These are phyloP conservation scores for Moesziomyces parantarcticus DNA, from an alignment of 1,284 basidiomycete species.

Conservation along the genomic window DNA sequence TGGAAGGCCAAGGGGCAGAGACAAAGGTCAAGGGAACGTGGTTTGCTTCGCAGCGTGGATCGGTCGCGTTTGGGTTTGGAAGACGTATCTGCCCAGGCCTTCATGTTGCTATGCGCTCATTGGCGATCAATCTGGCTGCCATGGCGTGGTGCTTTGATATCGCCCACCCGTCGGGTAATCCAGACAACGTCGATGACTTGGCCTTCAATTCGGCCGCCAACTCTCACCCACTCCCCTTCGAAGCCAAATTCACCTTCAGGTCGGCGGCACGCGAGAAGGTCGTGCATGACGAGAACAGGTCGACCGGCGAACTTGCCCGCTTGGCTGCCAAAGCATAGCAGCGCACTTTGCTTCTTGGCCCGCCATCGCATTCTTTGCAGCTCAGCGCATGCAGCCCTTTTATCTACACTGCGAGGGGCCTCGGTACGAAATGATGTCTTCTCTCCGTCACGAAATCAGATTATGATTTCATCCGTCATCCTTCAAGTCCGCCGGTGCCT, in stretches of 20 bases:
- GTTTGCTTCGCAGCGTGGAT: conserved; percentile 43
- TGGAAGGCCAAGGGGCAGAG: neutral
- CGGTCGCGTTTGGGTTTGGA: conserved; percentile 63
- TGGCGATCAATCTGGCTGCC: conserved; percentile 66
- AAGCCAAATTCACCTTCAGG: conserved; percentile 9
- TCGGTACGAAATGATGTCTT: too few species aligned
- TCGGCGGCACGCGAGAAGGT: conserved; percentile 3
- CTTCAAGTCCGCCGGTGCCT: neutral
- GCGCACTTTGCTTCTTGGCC: neutral
- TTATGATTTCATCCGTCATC: neutral
- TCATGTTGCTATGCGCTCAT: conserved; percentile 67
- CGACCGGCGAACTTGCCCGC: conserved; percentile 17
- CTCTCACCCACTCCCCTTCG: conserved; percentile 39
- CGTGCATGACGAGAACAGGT: conserved; percentile 11
- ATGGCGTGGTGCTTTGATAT: conserved; percentile 68
- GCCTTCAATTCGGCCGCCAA: conserved; percentile 44
- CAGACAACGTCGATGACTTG: conserved; percentile 24
- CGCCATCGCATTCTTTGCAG: too few species aligned
- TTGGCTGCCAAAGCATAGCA: neutral
- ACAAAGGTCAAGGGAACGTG: conserved; percentile 33
- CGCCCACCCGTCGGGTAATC: conserved; percentile 7
- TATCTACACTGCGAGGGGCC: too few species aligned
- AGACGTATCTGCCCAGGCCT: conserved; percentile 67
- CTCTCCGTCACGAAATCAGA: too few species aligned
- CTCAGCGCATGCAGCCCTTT: too few species aligned